Conservation (phyloP, 352 stramenopile species). For the Pythium volutum region DNA sequence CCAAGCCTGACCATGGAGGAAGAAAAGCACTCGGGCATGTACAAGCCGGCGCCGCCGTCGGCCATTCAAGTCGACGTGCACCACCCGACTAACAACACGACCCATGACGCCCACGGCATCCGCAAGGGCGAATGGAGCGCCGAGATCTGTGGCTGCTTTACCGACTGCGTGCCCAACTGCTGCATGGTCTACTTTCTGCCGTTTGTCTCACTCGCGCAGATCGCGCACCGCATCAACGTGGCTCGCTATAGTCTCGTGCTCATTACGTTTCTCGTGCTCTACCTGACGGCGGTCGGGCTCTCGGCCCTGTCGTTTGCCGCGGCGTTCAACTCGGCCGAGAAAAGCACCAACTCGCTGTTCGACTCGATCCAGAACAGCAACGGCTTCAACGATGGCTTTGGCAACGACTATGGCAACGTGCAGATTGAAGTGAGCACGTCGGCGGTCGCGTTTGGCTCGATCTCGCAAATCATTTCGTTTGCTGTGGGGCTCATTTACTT, state of each 20-base stretch:
- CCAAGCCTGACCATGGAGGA: not conserved
- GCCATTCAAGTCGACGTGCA: not conserved
- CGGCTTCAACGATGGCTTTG: not conserved
- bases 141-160: constrained; percentile 32
- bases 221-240: constrained; percentile 18
- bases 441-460: not conserved
- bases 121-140: constrained; percentile 23
- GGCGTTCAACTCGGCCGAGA: not conserved
- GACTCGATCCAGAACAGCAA: not conserved
- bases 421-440: not conserved
- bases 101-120: constrained; percentile 13
- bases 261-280: constrained; percentile 12
- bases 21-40: not conserved
- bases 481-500: constrained; percentile 10
- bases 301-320: not conserved
- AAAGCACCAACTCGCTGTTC: not conserved
- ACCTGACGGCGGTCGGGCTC: not conserved
- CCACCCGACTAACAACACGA: not conserved
- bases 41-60: not conserved
- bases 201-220: constrained; percentile 30
- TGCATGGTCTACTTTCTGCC: constrained; percentile 28
- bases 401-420: not conserved
- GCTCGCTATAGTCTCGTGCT: constrained; percentile 23
- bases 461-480: not conserved
- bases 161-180: constrained; percentile 31